These are phyloP conservation scores for Coemansia sp. DNA, from an alignment of 192 early-diverging fungal genomes.

Conservation along the genomic window DNA sequence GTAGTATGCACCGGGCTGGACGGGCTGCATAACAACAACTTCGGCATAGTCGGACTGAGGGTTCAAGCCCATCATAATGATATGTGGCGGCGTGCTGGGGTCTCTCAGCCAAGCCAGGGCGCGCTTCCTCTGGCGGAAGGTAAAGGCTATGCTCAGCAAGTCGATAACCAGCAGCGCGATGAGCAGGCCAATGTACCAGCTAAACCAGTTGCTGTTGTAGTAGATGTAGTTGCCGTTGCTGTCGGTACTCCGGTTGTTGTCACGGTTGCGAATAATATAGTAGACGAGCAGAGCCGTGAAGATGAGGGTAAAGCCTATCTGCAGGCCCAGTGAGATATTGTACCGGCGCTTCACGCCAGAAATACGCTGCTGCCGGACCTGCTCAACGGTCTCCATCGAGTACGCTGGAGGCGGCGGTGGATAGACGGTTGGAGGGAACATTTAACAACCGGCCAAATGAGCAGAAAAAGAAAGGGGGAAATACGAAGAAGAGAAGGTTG, in stretches of 20 bases:
- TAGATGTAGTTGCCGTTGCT: not conserved
- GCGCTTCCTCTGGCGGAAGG: slow-evolving; percentile 23
- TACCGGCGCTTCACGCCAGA: slow-evolving; percentile 18
- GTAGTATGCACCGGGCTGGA: slow-evolving; percentile 11
- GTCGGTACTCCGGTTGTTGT: slow-evolving; percentile 2
- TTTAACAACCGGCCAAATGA: not conserved
- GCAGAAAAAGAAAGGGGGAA: not conserved
- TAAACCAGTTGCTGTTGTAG: slow-evolving; percentile 33
- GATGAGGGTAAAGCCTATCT: slow-evolving; percentile 34
- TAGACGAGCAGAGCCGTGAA: slow-evolving; percentile 37
- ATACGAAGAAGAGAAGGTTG: not conserved
- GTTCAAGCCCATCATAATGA: slow-evolving; percentile 34
- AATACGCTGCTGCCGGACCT: slow-evolving; percentile 25
- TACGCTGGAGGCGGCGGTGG: slow-evolving; percentile 26
- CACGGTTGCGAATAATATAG: slow-evolving; percentile 30
- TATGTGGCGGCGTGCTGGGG: slow-evolving; percentile 29
- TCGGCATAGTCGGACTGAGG: slow-evolving; percentile 12
- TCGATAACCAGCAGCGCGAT: slow-evolving; percentile 47
- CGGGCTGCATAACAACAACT: slow-evolving; percentile 19
- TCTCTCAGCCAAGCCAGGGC: slow-evolving; percentile 29
- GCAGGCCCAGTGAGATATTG: slow-evolving; percentile 30
- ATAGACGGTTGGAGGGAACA: slow-evolving; percentile 10
- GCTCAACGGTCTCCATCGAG: slow-evolving; percentile 22
- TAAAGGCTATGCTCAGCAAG: slow-evolving; percentile 29
- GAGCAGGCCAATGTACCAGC: slow-evolving; percentile 48